Percentiles rank a stretch among this genome's conserved stretches.
phyloP scores from a whole-genome alignment of 345 rosid genomes.

The Gossypium anomalum region DNA sequence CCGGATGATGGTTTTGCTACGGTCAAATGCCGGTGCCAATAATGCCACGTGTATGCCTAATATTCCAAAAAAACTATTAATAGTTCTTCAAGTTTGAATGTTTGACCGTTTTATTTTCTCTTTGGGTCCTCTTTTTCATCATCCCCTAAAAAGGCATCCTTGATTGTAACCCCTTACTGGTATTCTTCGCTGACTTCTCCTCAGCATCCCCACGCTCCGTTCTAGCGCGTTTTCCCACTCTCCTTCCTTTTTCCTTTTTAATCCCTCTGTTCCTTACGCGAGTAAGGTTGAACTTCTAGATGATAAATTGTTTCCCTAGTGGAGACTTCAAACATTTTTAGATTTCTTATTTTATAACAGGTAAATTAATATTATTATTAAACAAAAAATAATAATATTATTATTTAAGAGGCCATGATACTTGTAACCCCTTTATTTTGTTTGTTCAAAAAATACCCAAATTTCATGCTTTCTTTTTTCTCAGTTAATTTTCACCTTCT shows the following conservation, averaged over 20 bases:
- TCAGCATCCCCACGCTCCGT: conserved; percentile 19
- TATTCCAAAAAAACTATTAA: conserved; percentile 7
- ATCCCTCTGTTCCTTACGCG: not conserved
- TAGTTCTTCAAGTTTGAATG: conserved; percentile 31
- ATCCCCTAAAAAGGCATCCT: conserved; percentile 9
- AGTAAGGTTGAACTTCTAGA: not conserved
- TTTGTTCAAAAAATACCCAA: not conserved
- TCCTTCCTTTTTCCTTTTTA: not conserved
- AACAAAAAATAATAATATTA: too few species aligned
- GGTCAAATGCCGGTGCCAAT: conserved; percentile 92
- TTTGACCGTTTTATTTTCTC: conserved; percentile 37
- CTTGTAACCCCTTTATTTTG: not conserved
- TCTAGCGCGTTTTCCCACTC: conserved; percentile 15
- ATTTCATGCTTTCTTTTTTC: not conserved
- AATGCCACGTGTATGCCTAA: conserved; percentile 54
- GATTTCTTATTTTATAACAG: not conserved
- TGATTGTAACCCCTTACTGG: conserved; percentile 26
- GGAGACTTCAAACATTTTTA: not conserved
- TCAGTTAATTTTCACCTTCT: not conserved
- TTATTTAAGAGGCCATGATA: too few species aligned
- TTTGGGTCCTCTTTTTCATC: conserved; percentile 1
- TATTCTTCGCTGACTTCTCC: conserved; percentile 54
- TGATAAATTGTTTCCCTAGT: not conserved
- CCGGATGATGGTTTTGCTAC: conserved; percentile 39
- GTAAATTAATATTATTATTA: too few species aligned